phyloP scores from a whole-genome alignment of 2,329 filamentous ascomycete species.

The Myrmaecium sp. region DNA sequence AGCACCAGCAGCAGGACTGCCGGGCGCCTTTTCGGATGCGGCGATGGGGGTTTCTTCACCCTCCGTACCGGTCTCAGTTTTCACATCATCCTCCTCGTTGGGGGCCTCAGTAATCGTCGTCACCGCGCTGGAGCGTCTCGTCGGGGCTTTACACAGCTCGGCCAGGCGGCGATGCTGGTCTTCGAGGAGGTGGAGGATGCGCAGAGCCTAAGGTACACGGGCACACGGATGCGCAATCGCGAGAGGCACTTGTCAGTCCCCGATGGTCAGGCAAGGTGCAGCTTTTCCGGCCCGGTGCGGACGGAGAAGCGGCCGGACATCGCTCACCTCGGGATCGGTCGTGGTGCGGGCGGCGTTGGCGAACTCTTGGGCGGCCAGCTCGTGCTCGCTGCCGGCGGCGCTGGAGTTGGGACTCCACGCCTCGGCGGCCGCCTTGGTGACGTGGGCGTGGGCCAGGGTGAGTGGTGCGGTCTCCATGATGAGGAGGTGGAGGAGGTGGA shows the following conservation, averaged over 20 bases:
- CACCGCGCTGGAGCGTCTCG: too few relatives aligned
- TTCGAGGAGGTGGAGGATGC: slow-evolving; percentile 72
- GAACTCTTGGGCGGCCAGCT: slow-evolving; percentile 76
- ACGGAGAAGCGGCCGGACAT: too few relatives aligned
- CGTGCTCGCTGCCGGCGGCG: slow-evolving; percentile 74
- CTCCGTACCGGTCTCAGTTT: background rate
- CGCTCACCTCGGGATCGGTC: slow-evolving; percentile 39
- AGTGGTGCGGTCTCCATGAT: slow-evolving; percentile 54
- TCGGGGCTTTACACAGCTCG: too few relatives aligned
- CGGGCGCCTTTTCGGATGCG: slow-evolving; percentile 8
- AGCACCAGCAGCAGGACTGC: slow-evolving; percentile 11
- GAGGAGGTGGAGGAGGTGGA: slow-evolving; percentile 1
- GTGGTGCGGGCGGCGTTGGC: slow-evolving; percentile 64
- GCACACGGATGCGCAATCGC: too few relatives aligned
- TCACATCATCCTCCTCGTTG: slow-evolving; percentile 4
- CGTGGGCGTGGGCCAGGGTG: slow-evolving; percentile 66
- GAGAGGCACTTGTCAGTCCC: too few relatives aligned
- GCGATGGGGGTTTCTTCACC: slow-evolving; percentile 6
- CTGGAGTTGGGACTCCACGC: slow-evolving; percentile 52
- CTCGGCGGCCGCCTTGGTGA: slow-evolving; percentile 64
- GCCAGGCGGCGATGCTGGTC: slow-evolving; percentile 75
- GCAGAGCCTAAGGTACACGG: slow-evolving; percentile 51
- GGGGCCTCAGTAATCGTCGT: too few relatives aligned
- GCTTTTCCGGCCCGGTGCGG: background rate
- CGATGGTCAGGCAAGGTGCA: background rate